These are phyloP conservation scores for Silene conica DNA, from an alignment of 148 eudicot genomes.

Conservation along the genomic window DNA sequence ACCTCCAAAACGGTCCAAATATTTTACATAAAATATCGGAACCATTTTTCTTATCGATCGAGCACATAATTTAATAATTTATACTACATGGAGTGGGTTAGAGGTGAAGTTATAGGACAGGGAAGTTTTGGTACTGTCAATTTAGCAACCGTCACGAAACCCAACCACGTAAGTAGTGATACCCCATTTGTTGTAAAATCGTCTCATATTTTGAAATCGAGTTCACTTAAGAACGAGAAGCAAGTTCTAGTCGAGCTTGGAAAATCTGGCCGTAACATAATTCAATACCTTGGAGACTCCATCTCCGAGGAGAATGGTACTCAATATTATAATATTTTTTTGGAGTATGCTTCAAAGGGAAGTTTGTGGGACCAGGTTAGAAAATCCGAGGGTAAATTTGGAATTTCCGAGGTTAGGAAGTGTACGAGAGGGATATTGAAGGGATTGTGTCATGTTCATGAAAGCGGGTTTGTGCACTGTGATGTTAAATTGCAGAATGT, in stretches of 20 bases:
- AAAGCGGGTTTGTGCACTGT: slow-evolving; percentile 67
- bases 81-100: slow-evolving; percentile 57
- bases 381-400: slow-evolving; percentile 21
- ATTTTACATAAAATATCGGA: not conserved
- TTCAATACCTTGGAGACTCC: slow-evolving; percentile 50
- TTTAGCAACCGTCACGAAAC: slow-evolving; percentile 39
- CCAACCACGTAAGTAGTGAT: not conserved
- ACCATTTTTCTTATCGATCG: too few species aligned
- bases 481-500: slow-evolving; percentile 73
- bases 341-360: slow-evolving; percentile 71
- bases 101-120: slow-evolving; percentile 66
- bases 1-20: not conserved
- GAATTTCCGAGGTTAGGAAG: slow-evolving; percentile 34
- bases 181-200: slow-evolving; percentile 55
- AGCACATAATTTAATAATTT: too few species aligned
- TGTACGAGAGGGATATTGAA: slow-evolving; percentile 43
- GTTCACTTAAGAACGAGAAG: slow-evolving; percentile 48
- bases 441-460: slow-evolving; percentile 54
- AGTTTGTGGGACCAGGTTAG: slow-evolving; percentile 39
- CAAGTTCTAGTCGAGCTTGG: slow-evolving; percentile 37
- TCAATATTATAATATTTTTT: slow-evolving; percentile 48
- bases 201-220: slow-evolving; percentile 34
- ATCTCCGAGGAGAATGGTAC: slow-evolving; percentile 38
- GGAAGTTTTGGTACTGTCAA: slow-evolving; percentile 78
- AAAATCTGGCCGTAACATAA: slow-evolving; percentile 35